Conservation (phyloP, 176 grass and related monocot genomes). For the Oryza meyeriana region DNA sequence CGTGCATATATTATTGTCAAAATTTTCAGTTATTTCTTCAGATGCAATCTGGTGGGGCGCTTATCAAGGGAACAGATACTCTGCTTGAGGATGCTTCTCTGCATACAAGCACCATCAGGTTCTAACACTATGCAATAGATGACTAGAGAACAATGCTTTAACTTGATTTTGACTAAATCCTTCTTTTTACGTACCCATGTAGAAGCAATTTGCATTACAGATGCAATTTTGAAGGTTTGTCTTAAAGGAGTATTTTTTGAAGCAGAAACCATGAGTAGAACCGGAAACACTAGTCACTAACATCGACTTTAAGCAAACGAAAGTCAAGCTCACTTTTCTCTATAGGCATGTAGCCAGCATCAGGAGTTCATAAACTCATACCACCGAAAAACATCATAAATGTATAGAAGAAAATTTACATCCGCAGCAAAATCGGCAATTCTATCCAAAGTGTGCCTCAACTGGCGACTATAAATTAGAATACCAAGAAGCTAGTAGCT, state of each 20-base stretch:
- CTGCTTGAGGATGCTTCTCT: no score
- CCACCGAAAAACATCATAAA: neutral
- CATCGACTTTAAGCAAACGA: neutral
- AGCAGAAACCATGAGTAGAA: neutral
- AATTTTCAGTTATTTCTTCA: neutral
- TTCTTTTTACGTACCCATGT: no score
- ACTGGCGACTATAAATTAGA: neutral
- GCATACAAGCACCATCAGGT: neutral
- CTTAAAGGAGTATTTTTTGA: neutral
- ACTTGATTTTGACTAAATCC: neutral
- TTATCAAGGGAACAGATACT: neutral
- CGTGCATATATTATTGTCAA: neutral
- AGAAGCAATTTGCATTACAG: neutral
- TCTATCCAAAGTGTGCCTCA: neutral
- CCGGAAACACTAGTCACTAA: no score
- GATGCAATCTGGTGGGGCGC: neutral
- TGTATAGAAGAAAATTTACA: neutral
- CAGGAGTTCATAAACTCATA: neutral
- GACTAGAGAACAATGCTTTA: neutral
- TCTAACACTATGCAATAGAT: neutral
- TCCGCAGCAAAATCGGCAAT: neutral
- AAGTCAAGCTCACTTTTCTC: neutral
- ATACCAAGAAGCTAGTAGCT: slow-evolving; percentile 32
- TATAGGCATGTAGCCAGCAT: neutral
- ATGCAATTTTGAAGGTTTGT: neutral